Base-by-base conservation (phyloP, 306 rosid species). In the Prunus campanulata region DNA sequence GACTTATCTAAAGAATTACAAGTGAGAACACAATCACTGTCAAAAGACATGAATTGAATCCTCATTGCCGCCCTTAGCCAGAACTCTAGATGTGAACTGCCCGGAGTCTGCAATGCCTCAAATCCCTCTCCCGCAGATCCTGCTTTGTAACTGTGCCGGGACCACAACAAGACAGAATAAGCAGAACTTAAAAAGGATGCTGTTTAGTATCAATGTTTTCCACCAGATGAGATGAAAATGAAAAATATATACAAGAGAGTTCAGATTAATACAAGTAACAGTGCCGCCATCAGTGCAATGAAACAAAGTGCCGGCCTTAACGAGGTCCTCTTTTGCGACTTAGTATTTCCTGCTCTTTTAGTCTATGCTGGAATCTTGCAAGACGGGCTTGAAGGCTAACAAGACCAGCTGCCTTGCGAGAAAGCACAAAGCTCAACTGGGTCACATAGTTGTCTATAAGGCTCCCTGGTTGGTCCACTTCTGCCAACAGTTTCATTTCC, bases 401-500 rank as follows among this genome's bases (percentile, higher is more conserved):
- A 24, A 95, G 87, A 77, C 97, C 87, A 16, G 97, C 97, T 30
- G 92, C 97, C 87, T 95, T 95, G 67, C 98, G 97, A 19, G 98
- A 92, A 63, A 95, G 97, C 79, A 92, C 89, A 57, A 87, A 90
- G 83, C 88, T 88, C 89, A 95, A 83, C 83, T 95, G 97, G 39
- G 91, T 83, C 72, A 95, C 96, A 20, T 95, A 95, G 78, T 90
- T 89, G 82, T 95, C 98, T 8, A 95, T 92, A 25, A 74, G 92
- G 84, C 97, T 95, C 35, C 97, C 98, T 19, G 98, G 98, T 83
- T 84, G 97, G 78, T 92, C 98, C 86, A 95, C 98, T 81, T 92
- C 97, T 62, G 97, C 98, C 75, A 95, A 69, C 74, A 95, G 82
- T 82, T 92, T 95, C 98, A 95, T 95, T 90, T 95, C 98, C 97